A percentile compares a stretch with the other conserved stretches of the same genome.
Conservation (phyloP, 768 basidiomycete genomes). For the Tricholoma sp. region DNA sequence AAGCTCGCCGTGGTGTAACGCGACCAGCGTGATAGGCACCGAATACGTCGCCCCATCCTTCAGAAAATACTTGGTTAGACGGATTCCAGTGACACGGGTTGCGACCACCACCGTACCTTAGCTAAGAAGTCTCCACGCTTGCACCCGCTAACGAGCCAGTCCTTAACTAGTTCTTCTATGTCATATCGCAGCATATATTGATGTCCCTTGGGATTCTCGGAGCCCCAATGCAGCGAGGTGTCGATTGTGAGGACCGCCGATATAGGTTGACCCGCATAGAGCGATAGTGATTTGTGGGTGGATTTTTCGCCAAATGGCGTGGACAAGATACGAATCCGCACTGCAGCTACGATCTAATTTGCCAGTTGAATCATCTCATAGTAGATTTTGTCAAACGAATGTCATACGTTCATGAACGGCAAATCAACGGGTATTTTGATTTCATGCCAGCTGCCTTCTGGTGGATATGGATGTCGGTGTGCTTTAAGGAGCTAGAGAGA, state of each 20-base stretch:
- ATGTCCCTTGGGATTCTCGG: constrained; percentile 33
- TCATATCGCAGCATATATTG: constrained; percentile 70
- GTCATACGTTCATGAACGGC: constrained; percentile 71
- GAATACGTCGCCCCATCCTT: constrained; percentile 61
- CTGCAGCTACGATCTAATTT: constrained; percentile 63
- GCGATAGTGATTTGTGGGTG: constrained; percentile 27
- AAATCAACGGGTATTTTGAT: constrained; percentile 84
- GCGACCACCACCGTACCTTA: constrained; percentile 39
- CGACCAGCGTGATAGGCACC: constrained; percentile 73
- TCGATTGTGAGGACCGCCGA: constrained; percentile 58
- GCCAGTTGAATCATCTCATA: constrained; percentile 2
- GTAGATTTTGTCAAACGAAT: constrained; percentile 1
- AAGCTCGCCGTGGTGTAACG: constrained; percentile 80
- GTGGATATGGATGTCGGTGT: constrained; percentile 34
- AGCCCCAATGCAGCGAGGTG: constrained; percentile 78
- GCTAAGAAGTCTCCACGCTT: constrained; percentile 83
- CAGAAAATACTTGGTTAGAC: background rate
- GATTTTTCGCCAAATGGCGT: constrained; percentile 34
- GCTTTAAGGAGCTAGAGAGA: constrained; percentile 33
- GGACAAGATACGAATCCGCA: constrained; percentile 42
- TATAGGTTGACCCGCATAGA: constrained; percentile 90
- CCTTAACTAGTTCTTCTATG: constrained; percentile 71
- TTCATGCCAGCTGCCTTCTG: constrained; percentile 59
- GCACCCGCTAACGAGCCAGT: constrained; percentile 87
- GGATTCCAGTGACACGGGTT: too few species aligned